These are phyloP conservation scores for Rhodotorula paludigena DNA, from an alignment of 768 basidiomycete species.

Conservation along the genomic window DNA sequence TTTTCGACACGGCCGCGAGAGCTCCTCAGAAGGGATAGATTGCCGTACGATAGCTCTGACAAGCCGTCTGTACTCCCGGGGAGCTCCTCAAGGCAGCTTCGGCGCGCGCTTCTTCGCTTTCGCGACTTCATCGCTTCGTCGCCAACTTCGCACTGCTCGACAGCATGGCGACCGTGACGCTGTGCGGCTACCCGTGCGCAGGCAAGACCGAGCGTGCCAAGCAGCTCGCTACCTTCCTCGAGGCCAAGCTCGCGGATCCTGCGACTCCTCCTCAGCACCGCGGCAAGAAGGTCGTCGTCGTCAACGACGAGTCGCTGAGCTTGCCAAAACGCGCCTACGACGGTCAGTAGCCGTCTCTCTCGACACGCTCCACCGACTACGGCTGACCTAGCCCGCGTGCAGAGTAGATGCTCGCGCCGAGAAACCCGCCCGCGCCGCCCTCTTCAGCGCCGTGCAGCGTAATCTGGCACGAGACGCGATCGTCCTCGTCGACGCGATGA, in stretches of 20 bases:
- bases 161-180: conserved; percentile 88
- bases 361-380: neutral
- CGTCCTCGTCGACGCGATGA: conserved; percentile 81
- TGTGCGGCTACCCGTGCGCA: conserved; percentile 81
- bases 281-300: conserved; percentile 33
- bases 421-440: conserved; percentile 76
- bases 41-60: too few relatives aligned
- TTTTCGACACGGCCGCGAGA: too few relatives aligned
- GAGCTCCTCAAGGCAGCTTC: too few relatives aligned
- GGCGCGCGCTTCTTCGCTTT: too few relatives aligned
- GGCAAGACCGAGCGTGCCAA: too few relatives aligned
- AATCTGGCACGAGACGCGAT: conserved; percentile 66
- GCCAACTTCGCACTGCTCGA: too few relatives aligned
- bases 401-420: conserved; percentile 67
- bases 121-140: too few relatives aligned
- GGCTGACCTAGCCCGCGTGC: neutral
- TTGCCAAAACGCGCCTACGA: conserved; percentile 38
- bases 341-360: conserved; percentile 16
- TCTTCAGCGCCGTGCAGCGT: conserved; percentile 78
- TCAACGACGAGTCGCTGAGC: conserved; percentile 42
- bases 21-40: too few relatives aligned
- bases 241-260: conserved; percentile 40
- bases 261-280: too few relatives aligned
- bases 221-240: too few relatives aligned
- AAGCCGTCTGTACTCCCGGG: too few relatives aligned